phyloP scores from a whole-genome alignment of 140 eudicot species.

The Stevia rebaudiana region DNA sequence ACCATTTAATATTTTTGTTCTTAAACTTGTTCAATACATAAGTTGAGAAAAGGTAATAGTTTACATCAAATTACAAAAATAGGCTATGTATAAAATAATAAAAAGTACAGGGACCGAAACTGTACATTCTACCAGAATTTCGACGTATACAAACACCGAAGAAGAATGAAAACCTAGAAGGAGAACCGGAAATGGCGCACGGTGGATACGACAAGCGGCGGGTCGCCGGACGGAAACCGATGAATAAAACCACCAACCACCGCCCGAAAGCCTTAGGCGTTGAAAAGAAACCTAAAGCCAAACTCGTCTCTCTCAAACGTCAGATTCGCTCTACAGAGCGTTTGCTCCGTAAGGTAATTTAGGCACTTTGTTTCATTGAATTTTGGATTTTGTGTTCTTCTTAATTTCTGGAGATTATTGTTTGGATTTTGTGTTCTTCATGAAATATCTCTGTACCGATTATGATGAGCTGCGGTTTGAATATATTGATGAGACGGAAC shows the following conservation, averaged over 20 bases:
- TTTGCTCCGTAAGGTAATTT: constrained; percentile 59
- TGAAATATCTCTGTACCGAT: neutral
- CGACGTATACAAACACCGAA: constrained; percentile 1
- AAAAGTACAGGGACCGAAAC: constrained; percentile 17
- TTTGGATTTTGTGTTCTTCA: neutral
- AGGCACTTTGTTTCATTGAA: neutral
- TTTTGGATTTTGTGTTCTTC: neutral
- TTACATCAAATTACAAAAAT: no score
- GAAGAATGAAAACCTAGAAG: constrained; percentile 9
- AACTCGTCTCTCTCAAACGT: constrained; percentile 58
- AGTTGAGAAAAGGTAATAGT: no score
- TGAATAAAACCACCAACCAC: constrained; percentile 27
- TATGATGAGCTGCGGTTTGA: neutral
- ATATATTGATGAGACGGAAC: neutral
- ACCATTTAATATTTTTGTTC: no score
- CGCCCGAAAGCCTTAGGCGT: constrained; percentile 47
- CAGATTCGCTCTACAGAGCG: constrained; percentile 90
- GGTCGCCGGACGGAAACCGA: constrained; percentile 45
- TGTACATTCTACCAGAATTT: constrained; percentile 5
- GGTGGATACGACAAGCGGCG: constrained; percentile 76
- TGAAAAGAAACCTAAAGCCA: constrained; percentile 59
- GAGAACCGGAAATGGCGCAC: constrained; percentile 54
- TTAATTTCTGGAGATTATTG: neutral
- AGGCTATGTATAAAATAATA: no score
- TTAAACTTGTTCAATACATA: no score